Evolutionary conservation across 108 stramenopile species (phyloP), one percentile per base, ranked within the genome.

Genomic region (Nitzschia palea): DNA sequence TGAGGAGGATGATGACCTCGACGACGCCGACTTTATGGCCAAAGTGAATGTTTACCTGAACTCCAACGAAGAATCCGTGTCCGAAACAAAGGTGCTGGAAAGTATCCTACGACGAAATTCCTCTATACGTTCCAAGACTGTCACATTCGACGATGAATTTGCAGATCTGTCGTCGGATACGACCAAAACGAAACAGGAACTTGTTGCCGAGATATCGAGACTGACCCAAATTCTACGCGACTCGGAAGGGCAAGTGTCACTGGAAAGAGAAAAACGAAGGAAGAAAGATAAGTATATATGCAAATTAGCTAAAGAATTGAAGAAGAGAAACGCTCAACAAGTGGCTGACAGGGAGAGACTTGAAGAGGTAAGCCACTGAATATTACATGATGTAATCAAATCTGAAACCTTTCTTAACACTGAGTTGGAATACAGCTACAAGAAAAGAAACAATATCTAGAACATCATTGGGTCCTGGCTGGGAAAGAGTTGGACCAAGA

Each of bases 261-360:
- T 50, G 0, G 70, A 71, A 34, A 61, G 54, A 40, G 70, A 71
- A 25, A 71, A 62, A 32, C 48, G 70, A 6, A 71, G 62, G 37
- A 71, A 71, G 48, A 71, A 71, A 43, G 70, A 71, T 54, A 71
- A 62, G 33, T 50, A 47, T 10, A 50, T 71, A 15, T 34, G 64
- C 9, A 73, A 73, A 42, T 45, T 73, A 2, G 71, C 71, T 9
- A 73, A 73, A 37, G 63, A 73, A 58, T 32, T 73, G 32, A 73
- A 65, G 44, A 64, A 65, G 42, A 31, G 71, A 15, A 73, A 65
- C 33, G 23, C 37, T 3, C 32, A 44, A 10, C 26, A 31, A 42
- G 63, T 55, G 33, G 23, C 1, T 0, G 64, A 73, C 25, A 43
- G 27, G 26, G 71, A 65, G 3, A 36, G 63, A 28, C n/a, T 62